Conservation (phyloP, 2,329 filamentous ascomycete genomes). For the Diaporthe ilicicola region DNA sequence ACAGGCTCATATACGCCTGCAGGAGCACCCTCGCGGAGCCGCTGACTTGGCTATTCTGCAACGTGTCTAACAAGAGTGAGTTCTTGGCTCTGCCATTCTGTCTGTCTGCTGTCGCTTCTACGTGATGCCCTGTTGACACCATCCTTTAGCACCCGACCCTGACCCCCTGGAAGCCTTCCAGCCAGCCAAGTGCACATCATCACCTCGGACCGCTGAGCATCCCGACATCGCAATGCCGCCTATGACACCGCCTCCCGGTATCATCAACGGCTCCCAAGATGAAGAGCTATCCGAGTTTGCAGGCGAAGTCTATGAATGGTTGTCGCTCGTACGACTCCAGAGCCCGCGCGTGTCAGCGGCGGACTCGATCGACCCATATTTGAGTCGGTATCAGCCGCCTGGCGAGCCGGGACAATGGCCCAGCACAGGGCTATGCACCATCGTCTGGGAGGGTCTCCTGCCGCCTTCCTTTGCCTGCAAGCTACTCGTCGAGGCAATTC, state of each 20-base stretch:
- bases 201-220: conserved; percentile 42
- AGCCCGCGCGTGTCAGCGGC: conserved; percentile 68
- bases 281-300: conserved; percentile 69
- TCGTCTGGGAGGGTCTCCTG: conserved; percentile 69
- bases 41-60: conserved; percentile 81
- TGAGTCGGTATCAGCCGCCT: conserved; percentile 73
- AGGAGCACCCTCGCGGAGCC: conserved; percentile 76
- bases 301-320: conserved; percentile 76
- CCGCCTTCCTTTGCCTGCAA: conserved; percentile 60
- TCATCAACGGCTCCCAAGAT: conserved; percentile 47
- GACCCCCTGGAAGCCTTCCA: conserved; percentile 58
- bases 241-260: conserved; percentile 42
- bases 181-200: conserved; percentile 52
- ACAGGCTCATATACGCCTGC: conserved; percentile 79
- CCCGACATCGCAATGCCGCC: conserved; percentile 43
- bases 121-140: conserved; percentile 36
- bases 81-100: conserved; percentile 6
- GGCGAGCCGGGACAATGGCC: conserved; percentile 40
- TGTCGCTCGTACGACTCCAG: conserved; percentile 71
- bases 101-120: conserved; percentile 22
- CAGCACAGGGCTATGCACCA: conserved; percentile 52
- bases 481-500: conserved; percentile 56
- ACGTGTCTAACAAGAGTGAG: conserved; percentile 61
- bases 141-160: conserved; percentile 52
- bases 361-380: conserved; percentile 72